Evolutionary conservation across 768 basidiomycete genomes (phyloP), one percentile per base, ranked within the genome.

Genomic region (Tulasnella sp.): DNA sequence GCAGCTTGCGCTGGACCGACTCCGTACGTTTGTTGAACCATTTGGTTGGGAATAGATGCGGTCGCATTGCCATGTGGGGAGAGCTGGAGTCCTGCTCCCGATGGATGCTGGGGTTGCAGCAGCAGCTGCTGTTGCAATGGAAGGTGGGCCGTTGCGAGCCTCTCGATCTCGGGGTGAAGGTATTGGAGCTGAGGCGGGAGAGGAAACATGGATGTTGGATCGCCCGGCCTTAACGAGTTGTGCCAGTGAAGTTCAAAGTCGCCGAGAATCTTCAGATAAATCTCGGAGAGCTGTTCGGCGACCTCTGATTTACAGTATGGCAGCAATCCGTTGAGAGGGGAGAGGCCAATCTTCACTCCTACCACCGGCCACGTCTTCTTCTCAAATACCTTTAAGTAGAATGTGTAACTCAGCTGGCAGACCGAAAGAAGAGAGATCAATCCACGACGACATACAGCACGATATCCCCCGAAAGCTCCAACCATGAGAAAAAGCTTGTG

Each of bases 401-500:
- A 15, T 57, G 40, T 2, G n/a, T 29, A 2, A 0, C 10, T 44
- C 37, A 71, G n/a, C 23, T 11, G 23, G 5, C 35, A 35, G 35
- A 35, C 35, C 35, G 35, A 35, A 35, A 35, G 2, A 35, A 35
- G 5, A 35, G 35, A 5, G 35, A 35, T 35, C 35, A 35, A 35
- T 35, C 35, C 18, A 73, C 23, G 20, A 7, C 26, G n/a, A 57
- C 74, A 5, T 55, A 75, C 74, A 7, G 44, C 44, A 5, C 51
- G 37, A 11, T n/a, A 35, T 29, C 74, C 74, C 7, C 74, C 74
- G n/a, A 55, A 20, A 15, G 46, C 74, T 15, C 74, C 74, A 20
- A 75, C 74, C 15, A 75, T 35, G n/a, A 75, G 39, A 37, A 75
- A 75, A 32, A 75, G 74, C 74, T 75, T 15, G 26, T n/a, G 37